Base-by-base conservation (phyloP, 78 protist species). In the Cavenderia fasciculata region DNA sequence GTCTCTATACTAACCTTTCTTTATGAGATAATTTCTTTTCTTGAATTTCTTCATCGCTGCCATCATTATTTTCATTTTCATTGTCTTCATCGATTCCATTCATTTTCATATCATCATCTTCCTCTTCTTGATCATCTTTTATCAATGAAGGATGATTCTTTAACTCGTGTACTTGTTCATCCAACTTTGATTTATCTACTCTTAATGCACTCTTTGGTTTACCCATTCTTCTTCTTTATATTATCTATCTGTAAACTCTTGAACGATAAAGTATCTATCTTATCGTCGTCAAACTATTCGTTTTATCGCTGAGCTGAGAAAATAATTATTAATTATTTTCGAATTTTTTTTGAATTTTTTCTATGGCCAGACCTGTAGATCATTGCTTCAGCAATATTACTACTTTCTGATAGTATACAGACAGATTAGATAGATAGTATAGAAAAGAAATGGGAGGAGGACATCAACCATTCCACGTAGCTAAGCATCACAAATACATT, bases 391-490 rank as follows among this genome's bases (percentile, higher is more conserved):
- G 14, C 44, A 61, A 31, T n/a, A 2, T 31, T 6, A 61, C 38
- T 34, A 6, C 31, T 31, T 34, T 61, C 3, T 12, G 3, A 18
- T 61, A n/a, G 7, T 14, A 4, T 40, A 61, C 14, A 61, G 7
- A 18, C 31, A 61, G n/a, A n/a, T 61, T 31, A 29, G n/a, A 4
- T 61, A 18, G 38, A 18, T 5, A 61, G 7, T 29, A 61, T 61
- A 34, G 16, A 3, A 5, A 52, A 34, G 16, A 3, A 5, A 52
- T 52, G 59, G 87, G 76, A 51, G 86, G 86, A 46, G 76, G 65
- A 38, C 75, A 69, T 46, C 33, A 33, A 78, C 87, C 87, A 51
- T 78, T 78, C 59, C 71, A 59, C 43, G 86, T 76, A 2, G 31
- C 63, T 41, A 62, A 62, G 52, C 40, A 33, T 21, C 87, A 78